Evolutionary conservation across 768 basidiomycete genomes (phyloP), one percentile per base, ranked within the genome.

Genomic region (Chiua virens): DNA sequence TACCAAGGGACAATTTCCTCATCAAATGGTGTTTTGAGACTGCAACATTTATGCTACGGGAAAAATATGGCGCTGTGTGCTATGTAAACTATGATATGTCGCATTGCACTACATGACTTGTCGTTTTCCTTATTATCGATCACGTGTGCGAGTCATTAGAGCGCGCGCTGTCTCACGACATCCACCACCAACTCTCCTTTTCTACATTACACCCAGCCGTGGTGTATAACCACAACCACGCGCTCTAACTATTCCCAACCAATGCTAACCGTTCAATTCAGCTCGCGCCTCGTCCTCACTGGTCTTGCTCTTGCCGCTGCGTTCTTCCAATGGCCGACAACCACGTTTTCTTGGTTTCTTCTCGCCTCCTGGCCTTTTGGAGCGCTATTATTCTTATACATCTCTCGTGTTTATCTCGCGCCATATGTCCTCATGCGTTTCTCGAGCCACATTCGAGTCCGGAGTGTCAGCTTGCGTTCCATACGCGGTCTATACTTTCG

Each of bases 1-100:
- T 55, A 92, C 92, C 62, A 97, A 95, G 82, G 93, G 95, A 55
- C 93, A 98, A 77, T 92, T 81, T 79, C 92, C 97, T 69, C 97
- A 99, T 78, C 83, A 90, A 75, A 71, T 99, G 76, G 81, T 81
- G 57, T 98, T 97, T 81, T 98, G 77, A 79, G 58, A 59, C 46
- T 51, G 52, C 45, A 47, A 47, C 39, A 3, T 43, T 41, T 50
- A 47, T 55, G 41, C 36, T 56, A 47, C 32, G 57, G 47, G 47
- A 54, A 49, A 49, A 53, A 62, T 58, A 42, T 61, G 53, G 34
- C 37, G 47, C 39, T 25, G 18, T 53, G 50, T 57, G 56, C 45
- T 45, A 59, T 59, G 56, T 64, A 60, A 55, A 53, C 50, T 60
- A 67, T 54, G 65, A 57, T 61, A 65, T 57, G 55, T 47, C 38